Evolutionary conservation across 1,284 basidiomycete genomes (phyloP).

Genomic region (Cystobasidiaceae sp.): DNA sequence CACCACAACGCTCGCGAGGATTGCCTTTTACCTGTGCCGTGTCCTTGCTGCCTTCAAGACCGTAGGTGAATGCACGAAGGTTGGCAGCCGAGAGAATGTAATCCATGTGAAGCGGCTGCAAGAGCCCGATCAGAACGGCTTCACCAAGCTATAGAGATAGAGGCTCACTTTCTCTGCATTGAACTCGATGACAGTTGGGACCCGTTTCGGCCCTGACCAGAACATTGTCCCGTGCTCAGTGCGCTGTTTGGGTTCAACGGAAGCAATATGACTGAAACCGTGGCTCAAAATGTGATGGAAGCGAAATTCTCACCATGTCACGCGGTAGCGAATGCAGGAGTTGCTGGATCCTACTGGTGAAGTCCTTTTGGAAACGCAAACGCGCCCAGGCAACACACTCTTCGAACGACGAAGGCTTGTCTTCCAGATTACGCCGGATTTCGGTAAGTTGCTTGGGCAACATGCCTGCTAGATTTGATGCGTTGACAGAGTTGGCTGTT

Average conservation of each 20-base stretch:
- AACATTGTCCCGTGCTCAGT: slow-evolving; percentile 43
- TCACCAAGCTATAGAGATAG: no score
- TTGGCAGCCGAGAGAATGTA: slow-evolving; percentile 94
- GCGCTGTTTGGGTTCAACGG: not conserved
- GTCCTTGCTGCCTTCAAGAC: slow-evolving; percentile 84
- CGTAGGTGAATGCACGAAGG: slow-evolving; percentile 97
- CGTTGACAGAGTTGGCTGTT: slow-evolving; percentile 92
- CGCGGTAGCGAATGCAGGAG: slow-evolving; percentile 89
- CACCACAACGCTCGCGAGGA: slow-evolving; percentile 76
- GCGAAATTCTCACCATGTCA: slow-evolving; percentile 69
- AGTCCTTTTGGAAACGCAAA: slow-evolving; percentile 91
- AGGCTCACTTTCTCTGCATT: slow-evolving; percentile 76
- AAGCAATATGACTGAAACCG: not conserved
- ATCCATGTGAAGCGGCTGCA: slow-evolving; percentile 73
- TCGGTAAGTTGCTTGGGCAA: slow-evolving; percentile 86
- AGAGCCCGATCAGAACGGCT: no score
- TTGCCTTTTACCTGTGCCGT: slow-evolving; percentile 71
- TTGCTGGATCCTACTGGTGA: slow-evolving; percentile 89
- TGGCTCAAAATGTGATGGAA: no score
- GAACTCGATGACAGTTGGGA: slow-evolving; percentile 84
- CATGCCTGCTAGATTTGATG: slow-evolving; percentile 73
- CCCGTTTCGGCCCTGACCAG: slow-evolving; percentile 82
- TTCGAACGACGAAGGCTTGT: slow-evolving; percentile 89
- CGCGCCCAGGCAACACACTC: slow-evolving; percentile 98
- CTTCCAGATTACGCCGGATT: slow-evolving; percentile 84